phyloP scores from a whole-genome alignment of 129 eudicot species.

The Scalesia atractyloides region DNA sequence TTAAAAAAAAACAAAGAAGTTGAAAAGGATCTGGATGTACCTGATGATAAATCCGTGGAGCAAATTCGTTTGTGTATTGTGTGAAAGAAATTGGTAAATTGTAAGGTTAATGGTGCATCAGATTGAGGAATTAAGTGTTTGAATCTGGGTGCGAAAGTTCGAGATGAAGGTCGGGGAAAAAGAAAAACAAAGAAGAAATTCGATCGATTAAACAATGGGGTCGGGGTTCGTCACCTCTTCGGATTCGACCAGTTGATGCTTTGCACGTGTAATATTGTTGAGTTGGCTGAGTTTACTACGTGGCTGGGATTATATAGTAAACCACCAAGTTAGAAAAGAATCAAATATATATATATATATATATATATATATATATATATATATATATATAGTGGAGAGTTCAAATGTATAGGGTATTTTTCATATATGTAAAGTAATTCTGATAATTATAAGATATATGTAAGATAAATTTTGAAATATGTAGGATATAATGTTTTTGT shows the following conservation, averaged over 20 bases:
- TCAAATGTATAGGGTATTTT: too few relatives aligned
- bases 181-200: neutral
- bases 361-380: too few relatives aligned
- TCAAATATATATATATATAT: too few relatives aligned
- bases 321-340: too few relatives aligned
- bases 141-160: conserved; percentile 24
- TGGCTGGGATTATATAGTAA: neutral
- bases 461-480: too few relatives aligned
- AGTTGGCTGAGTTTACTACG: conserved; percentile 17
- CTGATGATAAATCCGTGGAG: conserved; percentile 7
- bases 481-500: too few relatives aligned
- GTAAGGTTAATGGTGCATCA: conserved; percentile 3
- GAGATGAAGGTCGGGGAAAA: conserved; percentile 20
- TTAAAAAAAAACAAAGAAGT: neutral
- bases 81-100: neutral
- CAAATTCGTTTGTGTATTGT: conserved; percentile 1
- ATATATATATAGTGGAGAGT: too few relatives aligned
- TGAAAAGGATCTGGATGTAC: conserved; percentile 27
- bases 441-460: too few relatives aligned
- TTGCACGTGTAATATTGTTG: conserved; percentile 26
- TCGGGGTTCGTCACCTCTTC: conserved; percentile 40
- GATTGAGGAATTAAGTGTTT: neutral
- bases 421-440: too few relatives aligned
- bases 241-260: conserved; percentile 18
- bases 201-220: conserved; percentile 29